Evolutionary conservation across 805 yeast species (phyloP).

Genomic region (Myxozyma melibiosi): DNA sequence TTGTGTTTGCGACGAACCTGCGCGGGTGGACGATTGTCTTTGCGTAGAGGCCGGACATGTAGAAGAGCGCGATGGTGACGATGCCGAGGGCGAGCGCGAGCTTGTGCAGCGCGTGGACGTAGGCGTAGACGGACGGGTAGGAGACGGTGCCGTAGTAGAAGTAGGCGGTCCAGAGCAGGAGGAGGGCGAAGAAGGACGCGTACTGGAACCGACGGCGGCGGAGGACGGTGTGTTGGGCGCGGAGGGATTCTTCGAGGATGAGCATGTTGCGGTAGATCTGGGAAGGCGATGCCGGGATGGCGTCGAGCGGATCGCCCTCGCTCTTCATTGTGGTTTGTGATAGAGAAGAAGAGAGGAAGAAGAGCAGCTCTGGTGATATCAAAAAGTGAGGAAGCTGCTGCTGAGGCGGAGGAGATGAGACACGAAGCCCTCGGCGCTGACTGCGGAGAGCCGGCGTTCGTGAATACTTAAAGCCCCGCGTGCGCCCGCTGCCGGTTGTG

Average conservation of each 20-base stretch:
- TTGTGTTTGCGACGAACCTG: conserved; percentile 75
- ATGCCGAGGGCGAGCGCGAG: conserved; percentile 58
- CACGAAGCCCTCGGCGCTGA: too few species aligned
- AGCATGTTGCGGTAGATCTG: conserved; percentile 77
- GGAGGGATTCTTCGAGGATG: conserved; percentile 80
- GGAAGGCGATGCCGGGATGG: conserved; percentile 40
- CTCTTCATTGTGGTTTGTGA: background rate
- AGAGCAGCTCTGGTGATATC: too few species aligned
- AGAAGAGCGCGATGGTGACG: conserved; percentile 74
- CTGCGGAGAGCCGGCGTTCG: too few species aligned
- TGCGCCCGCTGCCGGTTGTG: too few species aligned
- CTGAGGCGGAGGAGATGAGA: too few species aligned
- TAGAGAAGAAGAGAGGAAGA: too few species aligned
- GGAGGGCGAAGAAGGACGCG: conserved; percentile 50
- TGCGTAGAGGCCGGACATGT: conserved; percentile 84
- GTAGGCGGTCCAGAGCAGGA: conserved; percentile 37
- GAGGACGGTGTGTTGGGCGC: conserved; percentile 79
- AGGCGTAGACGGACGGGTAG: conserved; percentile 44
- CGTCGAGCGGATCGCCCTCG: conserved; percentile 21
- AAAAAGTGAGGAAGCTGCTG: too few species aligned
- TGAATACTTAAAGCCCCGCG: too few species aligned
- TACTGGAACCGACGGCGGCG: conserved; percentile 65
- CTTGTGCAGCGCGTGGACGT: conserved; percentile 41
- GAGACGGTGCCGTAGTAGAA: conserved; percentile 40
- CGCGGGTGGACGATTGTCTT: conserved; percentile 83